These are phyloP conservation scores for Neonectria punicea DNA, from an alignment of 2,329 filamentous ascomycete species.

Conservation along the genomic window DNA sequence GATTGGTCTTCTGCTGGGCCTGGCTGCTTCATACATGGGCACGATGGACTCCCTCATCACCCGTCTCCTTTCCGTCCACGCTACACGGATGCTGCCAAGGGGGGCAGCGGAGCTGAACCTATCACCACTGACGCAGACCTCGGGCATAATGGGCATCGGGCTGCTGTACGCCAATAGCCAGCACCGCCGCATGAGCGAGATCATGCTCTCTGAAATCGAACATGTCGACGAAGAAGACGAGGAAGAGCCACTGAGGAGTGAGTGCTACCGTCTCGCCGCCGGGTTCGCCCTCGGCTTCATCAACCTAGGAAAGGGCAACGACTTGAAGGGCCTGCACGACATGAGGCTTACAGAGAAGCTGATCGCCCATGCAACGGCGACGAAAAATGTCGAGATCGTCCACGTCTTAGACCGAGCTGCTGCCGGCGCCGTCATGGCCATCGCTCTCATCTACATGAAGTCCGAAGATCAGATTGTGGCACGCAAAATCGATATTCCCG, in stretches of 20 bases:
- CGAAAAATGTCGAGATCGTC: slow-evolving; percentile 90
- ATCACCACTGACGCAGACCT: slow-evolving; percentile 92
- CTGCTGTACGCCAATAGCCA: slow-evolving; percentile 94
- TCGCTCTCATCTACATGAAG: slow-evolving; percentile 96
- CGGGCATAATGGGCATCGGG: slow-evolving; percentile 96
- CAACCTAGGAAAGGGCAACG: slow-evolving; percentile 90
- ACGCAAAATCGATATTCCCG: slow-evolving; percentile 91
- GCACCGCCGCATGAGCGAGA: slow-evolving; percentile 97
- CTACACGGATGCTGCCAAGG: slow-evolving; percentile 90
- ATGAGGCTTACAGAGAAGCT: slow-evolving; percentile 93
- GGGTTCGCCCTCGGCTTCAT: slow-evolving; percentile 95
- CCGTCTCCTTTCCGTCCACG: slow-evolving; percentile 91
- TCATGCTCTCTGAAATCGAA: slow-evolving; percentile 98
- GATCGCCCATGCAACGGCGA: slow-evolving; percentile 84
- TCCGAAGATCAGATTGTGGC: slow-evolving; percentile 89
- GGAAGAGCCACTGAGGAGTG: slow-evolving; percentile 85
- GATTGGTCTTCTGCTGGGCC: slow-evolving; percentile 89
- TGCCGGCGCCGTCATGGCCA: slow-evolving; percentile 89
- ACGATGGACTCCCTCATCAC: slow-evolving; percentile 98
- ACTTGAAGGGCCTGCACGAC: slow-evolving; percentile 89
- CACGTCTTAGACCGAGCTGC: slow-evolving; percentile 94
- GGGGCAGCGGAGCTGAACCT: slow-evolving; percentile 95
- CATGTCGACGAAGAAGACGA: slow-evolving; percentile 83
- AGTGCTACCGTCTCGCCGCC: slow-evolving; percentile 95
- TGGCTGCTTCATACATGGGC: slow-evolving; percentile 93